Base-by-base conservation (phyloP, 108 stramenopile species). In the Chaetoceros tenuissimus region DNA sequence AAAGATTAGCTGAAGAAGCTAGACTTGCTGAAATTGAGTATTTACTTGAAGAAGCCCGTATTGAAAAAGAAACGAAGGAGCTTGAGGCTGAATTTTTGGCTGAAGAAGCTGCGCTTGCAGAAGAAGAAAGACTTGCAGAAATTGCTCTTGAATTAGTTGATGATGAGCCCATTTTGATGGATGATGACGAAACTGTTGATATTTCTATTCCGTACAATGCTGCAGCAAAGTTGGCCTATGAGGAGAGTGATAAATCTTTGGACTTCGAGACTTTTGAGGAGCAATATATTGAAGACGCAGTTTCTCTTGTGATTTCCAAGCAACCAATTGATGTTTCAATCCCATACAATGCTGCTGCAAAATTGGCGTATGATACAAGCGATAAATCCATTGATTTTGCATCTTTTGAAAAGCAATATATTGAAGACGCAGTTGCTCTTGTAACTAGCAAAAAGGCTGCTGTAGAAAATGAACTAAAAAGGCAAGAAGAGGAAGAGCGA, bases 161-260 rank as follows among this genome's bases (percentile, higher is more conserved):
- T 30, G 67, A 67, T 31, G 55, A 69, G 3, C 63, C 56, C 31
- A 7, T 31, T 22, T 67, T 74, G 0, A 65, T 46, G 7, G 28
- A 67, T n/a, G 69, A 74, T 52, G n/a, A n/a, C n/a, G 51, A 67
- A 47, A 60, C 61, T 5, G 52, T 69, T 30, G 73, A 74, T 55
- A 47, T 74, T 24, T 62, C 60, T 8, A 58, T 74, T 40, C 73
- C 73, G 24, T 74, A 74, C 46, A 57, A 74, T 30, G 67, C 67
- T 49, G 53, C 73, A 18, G 73, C 67, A 19, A 43, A 69, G 58
- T 48, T 74, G 17, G 73, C 73, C 23, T 74, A 74, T 31, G 73
- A 68, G 28, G 48, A 53, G 25, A 57, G 48, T 29, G 68, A 58
- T 27, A 74, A 69, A 25, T 65, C 67, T 48, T 30, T 64, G 55